A percentile compares a stretch with the other conserved stretches of the same genome.
These are phyloP conservation scores for Pulveroboletus sp. DNA, from an alignment of 768 basidiomycete species.

Conservation along the genomic window DNA sequence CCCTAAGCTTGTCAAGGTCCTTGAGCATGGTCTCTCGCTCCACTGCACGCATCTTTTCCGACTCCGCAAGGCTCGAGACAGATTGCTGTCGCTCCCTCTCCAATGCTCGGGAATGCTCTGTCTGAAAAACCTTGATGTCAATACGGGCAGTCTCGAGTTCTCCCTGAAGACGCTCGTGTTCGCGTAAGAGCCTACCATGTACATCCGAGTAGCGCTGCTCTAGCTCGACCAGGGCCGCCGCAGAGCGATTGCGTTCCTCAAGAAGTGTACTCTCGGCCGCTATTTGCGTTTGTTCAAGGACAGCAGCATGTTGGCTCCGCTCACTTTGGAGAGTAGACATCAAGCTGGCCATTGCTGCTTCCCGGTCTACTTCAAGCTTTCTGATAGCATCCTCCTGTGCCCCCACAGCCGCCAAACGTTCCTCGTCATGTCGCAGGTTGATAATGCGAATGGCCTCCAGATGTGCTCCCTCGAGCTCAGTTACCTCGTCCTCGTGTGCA, in stretches of 20 bases:
- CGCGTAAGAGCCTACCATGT: constrained; percentile 36
- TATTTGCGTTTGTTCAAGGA: constrained; percentile 34
- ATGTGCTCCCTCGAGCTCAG: constrained; percentile 46
- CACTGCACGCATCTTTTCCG: constrained; percentile 13
- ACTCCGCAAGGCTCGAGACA: constrained; percentile 13
- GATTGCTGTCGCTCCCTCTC: constrained; percentile 28
- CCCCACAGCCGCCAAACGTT: constrained; percentile 32
- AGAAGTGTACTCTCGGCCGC: constrained; percentile 33
- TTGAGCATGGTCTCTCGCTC: constrained; percentile 35
- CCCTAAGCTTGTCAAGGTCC: constrained; percentile 44
- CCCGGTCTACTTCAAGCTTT: constrained; percentile 44
- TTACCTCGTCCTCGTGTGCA: constrained; percentile 53
- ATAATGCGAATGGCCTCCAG: constrained; percentile 34
- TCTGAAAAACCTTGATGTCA: constrained; percentile 28
- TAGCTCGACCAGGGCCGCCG: constrained; percentile 44
- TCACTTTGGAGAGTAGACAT: constrained; percentile 37
- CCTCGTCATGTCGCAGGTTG: constrained; percentile 31
- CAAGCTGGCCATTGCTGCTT: constrained; percentile 40
- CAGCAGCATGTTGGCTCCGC: constrained; percentile 31
- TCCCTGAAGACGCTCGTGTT: constrained; percentile 35
- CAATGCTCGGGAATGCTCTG: constrained; percentile 15
- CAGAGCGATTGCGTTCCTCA: constrained; percentile 46
- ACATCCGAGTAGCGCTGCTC: constrained; percentile 46
- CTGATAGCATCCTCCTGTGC: constrained; percentile 41
- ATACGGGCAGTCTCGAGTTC: constrained; percentile 60